Evolutionary conservation across 2,329 filamentous ascomycete genomes (phyloP), one percentile per base, ranked within the genome.

Genomic region (Fusarium austroafricanum): DNA sequence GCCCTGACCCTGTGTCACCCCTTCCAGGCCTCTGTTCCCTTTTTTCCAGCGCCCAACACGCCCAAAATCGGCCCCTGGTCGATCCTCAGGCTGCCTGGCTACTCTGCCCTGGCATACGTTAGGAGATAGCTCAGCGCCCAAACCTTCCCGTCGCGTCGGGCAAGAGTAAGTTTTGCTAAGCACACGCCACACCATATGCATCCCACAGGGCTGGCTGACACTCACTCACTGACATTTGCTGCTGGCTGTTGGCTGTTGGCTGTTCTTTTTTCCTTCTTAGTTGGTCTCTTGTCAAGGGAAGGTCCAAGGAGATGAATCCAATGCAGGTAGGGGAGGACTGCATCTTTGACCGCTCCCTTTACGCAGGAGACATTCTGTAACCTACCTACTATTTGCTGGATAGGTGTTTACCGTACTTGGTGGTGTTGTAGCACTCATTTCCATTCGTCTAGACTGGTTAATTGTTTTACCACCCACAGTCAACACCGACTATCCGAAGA

Each of bases 301-400:
- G 21, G 21, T 23, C 21, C 21, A 23, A 23, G 21, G 56, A 61
- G 44, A 65, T 65, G 54, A 43, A 63, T 65, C 54, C 54, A 60
- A 65, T 65, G 60, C 46, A 65, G 61, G 61, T 42, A 49, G 29
- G 44, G 44, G 40, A 57, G 63, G 47, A 60, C 26, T 59, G 63
- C 64, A 59, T 61, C 47, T 55, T 51, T 67, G 64, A 67, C 64
- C 64, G 64, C 64, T 58, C 50, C 58, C 64, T 67, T 56, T 20
- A 21, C 21, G 51, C 49, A 64, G 43, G 51, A 61, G 33, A 28
- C 42, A 50, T 55, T 57, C 37, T 55, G 37, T 39, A 35, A 10
- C 9, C 26, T 26, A 26, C 8, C 8, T 66, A 49, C 56, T 50
- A 63, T 67, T 62, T 51, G 63, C 45, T 47, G 59, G 40, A 29